A percentile compares a stretch with the other conserved stretches of the same genome.
phyloP scores from a whole-genome alignment of 2,329 filamentous ascomycete species.

The Colletotrichum australisinense region DNA sequence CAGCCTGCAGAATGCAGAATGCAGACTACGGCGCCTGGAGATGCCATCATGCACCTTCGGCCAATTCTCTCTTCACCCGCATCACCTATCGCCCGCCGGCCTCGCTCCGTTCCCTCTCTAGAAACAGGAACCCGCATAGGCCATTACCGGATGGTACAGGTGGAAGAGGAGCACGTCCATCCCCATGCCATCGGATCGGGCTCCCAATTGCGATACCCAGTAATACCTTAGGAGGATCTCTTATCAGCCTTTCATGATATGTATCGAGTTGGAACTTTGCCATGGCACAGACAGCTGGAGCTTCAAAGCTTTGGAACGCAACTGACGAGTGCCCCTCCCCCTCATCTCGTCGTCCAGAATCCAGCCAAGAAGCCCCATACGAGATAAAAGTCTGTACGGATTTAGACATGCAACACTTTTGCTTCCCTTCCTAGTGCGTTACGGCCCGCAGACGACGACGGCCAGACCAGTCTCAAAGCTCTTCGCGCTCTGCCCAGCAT shows the following conservation, averaged over 20 bases:
- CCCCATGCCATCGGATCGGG: slow-evolving; percentile 6
- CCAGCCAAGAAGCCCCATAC: not conserved
- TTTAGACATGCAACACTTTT: not conserved
- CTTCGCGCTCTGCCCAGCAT: not conserved
- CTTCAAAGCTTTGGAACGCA: not conserved
- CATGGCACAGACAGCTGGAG: not conserved
- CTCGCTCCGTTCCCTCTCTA: not conserved
- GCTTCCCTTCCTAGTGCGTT: not conserved
- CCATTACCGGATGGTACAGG: not conserved
- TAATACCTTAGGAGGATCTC: not conserved
- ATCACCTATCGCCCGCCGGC: not conserved
- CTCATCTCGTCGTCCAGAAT: not conserved
- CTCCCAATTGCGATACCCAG: not conserved
- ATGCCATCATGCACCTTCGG: not conserved
- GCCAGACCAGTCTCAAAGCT: not conserved
- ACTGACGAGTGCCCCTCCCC: slow-evolving; percentile 2
- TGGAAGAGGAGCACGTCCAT: not conserved
- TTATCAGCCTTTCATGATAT: not conserved
- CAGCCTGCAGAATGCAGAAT: not conserved
- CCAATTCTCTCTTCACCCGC: not conserved
- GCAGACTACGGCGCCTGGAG: not conserved
- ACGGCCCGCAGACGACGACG: slow-evolving; percentile 1
- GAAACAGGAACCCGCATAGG: not conserved
- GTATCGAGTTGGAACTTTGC: not conserved
- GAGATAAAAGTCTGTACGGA: not conserved